Conservation (phyloP, 495 filamentous ascomycete genomes). For the Lasiosphaeria hispida region DNA sequence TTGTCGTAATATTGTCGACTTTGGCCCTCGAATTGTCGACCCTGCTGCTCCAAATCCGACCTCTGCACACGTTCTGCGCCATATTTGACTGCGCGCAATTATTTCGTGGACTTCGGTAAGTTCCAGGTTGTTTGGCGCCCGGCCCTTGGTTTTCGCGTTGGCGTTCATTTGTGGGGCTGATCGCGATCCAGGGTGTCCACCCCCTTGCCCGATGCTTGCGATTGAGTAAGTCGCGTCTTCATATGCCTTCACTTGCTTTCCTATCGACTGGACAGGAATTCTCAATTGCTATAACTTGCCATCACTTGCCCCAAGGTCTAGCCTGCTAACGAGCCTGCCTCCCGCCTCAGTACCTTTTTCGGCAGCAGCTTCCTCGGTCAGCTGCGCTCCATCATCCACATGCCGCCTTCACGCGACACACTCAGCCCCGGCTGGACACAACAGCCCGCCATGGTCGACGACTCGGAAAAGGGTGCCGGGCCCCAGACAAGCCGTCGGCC, state of each 20-base stretch:
- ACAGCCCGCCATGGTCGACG: not conserved
- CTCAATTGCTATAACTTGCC: constrained; percentile 4
- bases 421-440: constrained; percentile 2
- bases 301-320: not conserved
- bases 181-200: constrained; percentile 5
- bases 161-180: constrained; percentile 1
- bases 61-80: not conserved
- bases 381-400: constrained; percentile 32
- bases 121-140: not conserved
- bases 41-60: not conserved
- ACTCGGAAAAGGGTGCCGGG: no score
- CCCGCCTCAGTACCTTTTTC: constrained; percentile 24
- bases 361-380: constrained; percentile 32
- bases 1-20: not conserved
- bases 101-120: not conserved
- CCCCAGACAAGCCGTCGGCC: no score
- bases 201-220: constrained; percentile 25
- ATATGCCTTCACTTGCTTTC: not conserved
- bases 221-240: constrained; percentile 31
- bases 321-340: constrained; percentile 3
- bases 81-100: not conserved
- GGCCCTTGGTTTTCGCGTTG: not conserved
- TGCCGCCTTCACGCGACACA: constrained; percentile 26
- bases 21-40: not conserved
- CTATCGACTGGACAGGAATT: not conserved